A percentile compares a stretch with the other conserved stretches of the same genome.
Evolutionary conservation across 768 basidiomycete genomes (phyloP).

Genomic region (Kwoniella sp.): DNA sequence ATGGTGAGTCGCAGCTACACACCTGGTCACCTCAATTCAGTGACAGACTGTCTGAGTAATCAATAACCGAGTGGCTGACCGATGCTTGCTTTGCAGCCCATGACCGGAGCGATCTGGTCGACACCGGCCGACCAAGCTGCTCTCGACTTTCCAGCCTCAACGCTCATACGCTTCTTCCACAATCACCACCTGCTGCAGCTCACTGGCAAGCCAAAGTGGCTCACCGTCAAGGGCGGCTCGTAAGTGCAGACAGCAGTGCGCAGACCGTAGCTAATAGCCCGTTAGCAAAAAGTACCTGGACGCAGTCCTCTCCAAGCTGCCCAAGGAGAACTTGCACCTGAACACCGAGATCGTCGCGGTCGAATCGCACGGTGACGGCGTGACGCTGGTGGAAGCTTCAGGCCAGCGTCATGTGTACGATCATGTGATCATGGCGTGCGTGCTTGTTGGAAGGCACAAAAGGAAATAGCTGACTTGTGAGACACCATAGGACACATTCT

Average conservation of each 20-base stretch:
- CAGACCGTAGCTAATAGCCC: too few species aligned
- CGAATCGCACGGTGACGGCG: slow-evolving; percentile 37
- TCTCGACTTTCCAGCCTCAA: slow-evolving; percentile 66
- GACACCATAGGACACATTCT: slow-evolving; percentile 54
- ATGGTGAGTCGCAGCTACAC: slow-evolving; percentile 55
- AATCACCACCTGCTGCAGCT: slow-evolving; percentile 73
- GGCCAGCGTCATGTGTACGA: slow-evolving; percentile 59
- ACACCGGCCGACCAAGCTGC: slow-evolving; percentile 67
- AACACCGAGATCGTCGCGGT: slow-evolving; percentile 59
- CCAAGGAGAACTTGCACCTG: slow-evolving; percentile 58
- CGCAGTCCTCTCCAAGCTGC: slow-evolving; percentile 59
- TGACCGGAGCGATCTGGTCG: slow-evolving; percentile 78
- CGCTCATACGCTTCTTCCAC: slow-evolving; percentile 67
- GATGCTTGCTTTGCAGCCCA: slow-evolving; percentile 62
- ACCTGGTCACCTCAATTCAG: not conserved
- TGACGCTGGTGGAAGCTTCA: slow-evolving; percentile 55
- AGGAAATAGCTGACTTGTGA: not conserved
- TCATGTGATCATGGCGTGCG: slow-evolving; percentile 66
- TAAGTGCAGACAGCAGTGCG: too few species aligned
- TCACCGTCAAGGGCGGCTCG: slow-evolving; percentile 71
- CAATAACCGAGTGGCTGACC: too few species aligned
- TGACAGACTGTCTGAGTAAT: too few species aligned
- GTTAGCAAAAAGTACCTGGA: slow-evolving; percentile 64
- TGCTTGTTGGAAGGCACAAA: slow-evolving; percentile 4
- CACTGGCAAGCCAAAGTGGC: slow-evolving; percentile 65